Evolutionary conservation across 2,329 filamentous ascomycete species (phyloP).

Genomic region (Nemania sp.): DNA sequence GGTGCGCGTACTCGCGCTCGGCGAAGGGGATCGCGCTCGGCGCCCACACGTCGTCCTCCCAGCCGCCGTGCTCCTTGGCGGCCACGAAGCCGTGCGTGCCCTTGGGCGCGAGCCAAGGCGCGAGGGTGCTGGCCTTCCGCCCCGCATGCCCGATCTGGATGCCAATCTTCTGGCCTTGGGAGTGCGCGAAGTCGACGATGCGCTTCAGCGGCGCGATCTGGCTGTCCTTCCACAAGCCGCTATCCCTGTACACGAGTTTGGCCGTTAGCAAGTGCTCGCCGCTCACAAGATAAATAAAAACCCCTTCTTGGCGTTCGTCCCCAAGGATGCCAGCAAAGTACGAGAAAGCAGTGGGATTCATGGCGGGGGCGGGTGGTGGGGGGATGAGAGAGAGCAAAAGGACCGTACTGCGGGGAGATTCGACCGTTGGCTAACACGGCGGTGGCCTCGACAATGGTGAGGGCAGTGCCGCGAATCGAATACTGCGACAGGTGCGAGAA

Average conservation of each 20-base stretch:
- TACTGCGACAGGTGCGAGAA: slow-evolving; percentile 82
- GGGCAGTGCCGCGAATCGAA: slow-evolving; percentile 72
- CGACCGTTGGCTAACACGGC: slow-evolving; percentile 75
- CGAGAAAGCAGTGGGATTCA: not conserved
- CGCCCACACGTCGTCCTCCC: slow-evolving; percentile 48
- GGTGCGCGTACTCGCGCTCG: slow-evolving; percentile 55
- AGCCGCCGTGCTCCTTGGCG: slow-evolving; percentile 42
- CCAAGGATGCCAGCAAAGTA: not conserved
- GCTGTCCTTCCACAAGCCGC: slow-evolving; percentile 81
- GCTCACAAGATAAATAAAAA: not conserved
- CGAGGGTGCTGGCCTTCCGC: slow-evolving; percentile 64
- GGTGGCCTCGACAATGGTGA: slow-evolving; percentile 80
- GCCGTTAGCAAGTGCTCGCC: not conserved
- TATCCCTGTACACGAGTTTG: slow-evolving; percentile 50
- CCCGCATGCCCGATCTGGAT: slow-evolving; percentile 86
- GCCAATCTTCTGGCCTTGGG: slow-evolving; percentile 74
- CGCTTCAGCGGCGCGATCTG: slow-evolving; percentile 75
- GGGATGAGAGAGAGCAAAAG: not conserved
- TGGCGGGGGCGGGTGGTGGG: not conserved
- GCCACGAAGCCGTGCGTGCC: slow-evolving; percentile 43
- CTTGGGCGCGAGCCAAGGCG: slow-evolving; percentile 68
- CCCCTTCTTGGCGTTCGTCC: not conserved
- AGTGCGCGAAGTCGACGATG: slow-evolving; percentile 79
- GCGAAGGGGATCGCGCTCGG: slow-evolving; percentile 64
- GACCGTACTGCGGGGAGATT: slow-evolving; percentile 66